phyloP scores from a whole-genome alignment of 768 basidiomycete genomes.

The Kwoniella bestiolae region DNA sequence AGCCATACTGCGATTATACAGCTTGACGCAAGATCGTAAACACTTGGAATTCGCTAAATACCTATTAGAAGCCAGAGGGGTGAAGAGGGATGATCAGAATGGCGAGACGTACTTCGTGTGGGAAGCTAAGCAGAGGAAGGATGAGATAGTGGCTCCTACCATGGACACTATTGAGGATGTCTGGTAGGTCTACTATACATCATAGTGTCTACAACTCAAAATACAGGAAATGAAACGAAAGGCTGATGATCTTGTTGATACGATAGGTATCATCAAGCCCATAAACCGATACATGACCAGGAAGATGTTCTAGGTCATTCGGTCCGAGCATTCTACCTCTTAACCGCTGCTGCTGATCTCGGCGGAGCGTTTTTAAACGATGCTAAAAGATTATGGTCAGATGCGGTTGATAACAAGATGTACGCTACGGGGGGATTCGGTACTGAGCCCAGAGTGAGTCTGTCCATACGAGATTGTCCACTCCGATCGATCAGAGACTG shows the following conservation, averaged over 20 bases:
- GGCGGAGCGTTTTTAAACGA: constrained; percentile 37
- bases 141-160: constrained; percentile 12
- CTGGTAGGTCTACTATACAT: constrained; percentile 32
- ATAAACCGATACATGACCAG: constrained; percentile 38
- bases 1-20: constrained; percentile 36
- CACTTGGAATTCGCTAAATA: constrained; percentile 39
- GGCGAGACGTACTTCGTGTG: constrained; percentile 31
- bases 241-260: too few species aligned
- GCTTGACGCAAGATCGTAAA: constrained; percentile 31
- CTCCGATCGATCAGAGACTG: too few species aligned
- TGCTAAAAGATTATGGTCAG: constrained; percentile 34
- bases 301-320: constrained; percentile 41
- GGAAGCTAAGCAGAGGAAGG: constrained; percentile 29
- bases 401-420: constrained; percentile 46
- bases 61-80: constrained; percentile 32
- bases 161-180: constrained; percentile 24
- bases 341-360: constrained; percentile 40
- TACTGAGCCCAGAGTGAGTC: constrained; percentile 38
- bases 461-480: background rate
- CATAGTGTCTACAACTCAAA: too few species aligned
- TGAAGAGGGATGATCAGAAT: constrained; percentile 30
- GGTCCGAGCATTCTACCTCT: constrained; percentile 45
- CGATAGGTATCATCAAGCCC: constrained; percentile 41
- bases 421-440: constrained; percentile 46
- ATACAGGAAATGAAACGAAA: too few species aligned